Evolutionary conservation across 75 land plant genomes (phyloP).

Genomic region (Pinus taeda): DNA sequence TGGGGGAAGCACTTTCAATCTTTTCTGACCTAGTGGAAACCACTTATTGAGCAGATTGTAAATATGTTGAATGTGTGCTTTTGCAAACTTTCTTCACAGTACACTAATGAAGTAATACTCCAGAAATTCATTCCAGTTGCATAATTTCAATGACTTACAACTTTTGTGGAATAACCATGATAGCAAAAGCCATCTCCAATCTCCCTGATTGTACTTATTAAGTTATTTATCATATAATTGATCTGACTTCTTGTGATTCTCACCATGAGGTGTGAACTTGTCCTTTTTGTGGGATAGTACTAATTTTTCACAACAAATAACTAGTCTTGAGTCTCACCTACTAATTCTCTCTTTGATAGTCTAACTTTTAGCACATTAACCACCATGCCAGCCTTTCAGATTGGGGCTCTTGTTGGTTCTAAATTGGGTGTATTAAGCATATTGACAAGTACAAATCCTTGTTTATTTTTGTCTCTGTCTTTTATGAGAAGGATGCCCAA

Average conservation of each 20-base stretch:
- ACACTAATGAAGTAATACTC: too few relatives aligned
- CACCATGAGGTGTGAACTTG: not conserved
- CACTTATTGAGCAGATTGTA: too few relatives aligned
- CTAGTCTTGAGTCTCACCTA: not conserved
- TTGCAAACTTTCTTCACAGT: too few relatives aligned
- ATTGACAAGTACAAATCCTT: not conserved
- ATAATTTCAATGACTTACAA: too few relatives aligned
- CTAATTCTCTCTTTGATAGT: not conserved
- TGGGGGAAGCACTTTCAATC: too few relatives aligned
- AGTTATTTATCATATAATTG: too few relatives aligned
- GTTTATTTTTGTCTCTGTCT: constrained; percentile 8
- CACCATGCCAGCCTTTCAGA: not conserved
- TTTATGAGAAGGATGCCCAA: not conserved
- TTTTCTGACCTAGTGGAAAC: too few relatives aligned
- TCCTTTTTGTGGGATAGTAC: not conserved
- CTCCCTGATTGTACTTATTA: too few relatives aligned
- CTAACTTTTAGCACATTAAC: not conserved
- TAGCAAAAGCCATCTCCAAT: too few relatives aligned
- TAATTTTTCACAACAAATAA: not conserved
- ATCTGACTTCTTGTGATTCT: not conserved
- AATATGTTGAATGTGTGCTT: too few relatives aligned
- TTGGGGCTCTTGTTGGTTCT: not conserved
- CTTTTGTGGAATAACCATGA: too few relatives aligned
- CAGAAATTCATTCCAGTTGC: too few relatives aligned
- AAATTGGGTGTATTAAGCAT: not conserved